Conservation (phyloP, 768 basidiomycete species). For the Lentinula raphanica region DNA sequence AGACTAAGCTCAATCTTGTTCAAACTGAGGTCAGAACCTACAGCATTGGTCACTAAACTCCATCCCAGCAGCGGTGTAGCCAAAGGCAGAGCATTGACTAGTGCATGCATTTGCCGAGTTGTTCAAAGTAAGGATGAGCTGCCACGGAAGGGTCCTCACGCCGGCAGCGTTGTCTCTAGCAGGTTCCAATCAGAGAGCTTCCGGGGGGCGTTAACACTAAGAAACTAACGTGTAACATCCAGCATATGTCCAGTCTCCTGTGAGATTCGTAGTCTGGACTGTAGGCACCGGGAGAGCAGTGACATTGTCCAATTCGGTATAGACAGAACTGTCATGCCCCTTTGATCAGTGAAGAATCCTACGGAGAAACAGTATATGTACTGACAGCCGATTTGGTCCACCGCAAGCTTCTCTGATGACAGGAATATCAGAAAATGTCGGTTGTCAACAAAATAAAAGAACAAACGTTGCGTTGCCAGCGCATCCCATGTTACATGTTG, state of each 20-base stretch:
- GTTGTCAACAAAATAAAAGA: neutral
- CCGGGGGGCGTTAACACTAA: no score
- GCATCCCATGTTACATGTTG: slow-evolving; percentile 70
- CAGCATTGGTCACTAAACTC: slow-evolving; percentile 65
- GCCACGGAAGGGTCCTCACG: slow-evolving; percentile 51
- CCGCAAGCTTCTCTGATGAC: slow-evolving; percentile 59
- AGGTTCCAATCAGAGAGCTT: neutral
- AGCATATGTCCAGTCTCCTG: slow-evolving; percentile 58
- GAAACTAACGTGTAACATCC: slow-evolving; percentile 55
- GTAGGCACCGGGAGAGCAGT: slow-evolving; percentile 55
- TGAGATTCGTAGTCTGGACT: slow-evolving; percentile 49
- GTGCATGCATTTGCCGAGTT: slow-evolving; percentile 64
- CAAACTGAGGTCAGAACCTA: slow-evolving; percentile 29
- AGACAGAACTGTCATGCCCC: slow-evolving; percentile 44
- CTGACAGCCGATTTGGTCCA: slow-evolving; percentile 54
- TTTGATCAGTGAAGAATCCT: neutral
- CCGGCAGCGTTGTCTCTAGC: slow-evolving; percentile 21
- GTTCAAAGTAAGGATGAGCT: slow-evolving; percentile 53
- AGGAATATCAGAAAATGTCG: neutral
- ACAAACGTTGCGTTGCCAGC: slow-evolving; percentile 61
- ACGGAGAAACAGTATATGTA: neutral
- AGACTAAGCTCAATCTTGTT: neutral
- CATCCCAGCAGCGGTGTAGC: slow-evolving; percentile 65
- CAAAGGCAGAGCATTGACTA: slow-evolving; percentile 62
- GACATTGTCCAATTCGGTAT: slow-evolving; percentile 47